Conservation (phyloP, 495 filamentous ascomycete genomes). For the Aspergillus asperescens region DNA sequence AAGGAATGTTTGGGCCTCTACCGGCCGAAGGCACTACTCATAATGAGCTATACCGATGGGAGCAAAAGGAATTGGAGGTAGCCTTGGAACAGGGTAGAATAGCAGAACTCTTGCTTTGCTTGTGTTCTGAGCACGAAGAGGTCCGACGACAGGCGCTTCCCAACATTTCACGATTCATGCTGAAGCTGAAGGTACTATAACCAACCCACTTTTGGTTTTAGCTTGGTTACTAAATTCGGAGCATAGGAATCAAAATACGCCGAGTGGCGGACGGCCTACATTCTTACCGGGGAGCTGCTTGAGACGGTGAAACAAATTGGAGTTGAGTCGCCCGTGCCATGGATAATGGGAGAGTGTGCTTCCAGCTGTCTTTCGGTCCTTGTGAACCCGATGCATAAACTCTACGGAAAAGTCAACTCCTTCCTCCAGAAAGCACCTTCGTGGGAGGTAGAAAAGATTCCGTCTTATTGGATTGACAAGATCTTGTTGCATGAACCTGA, state of each 20-base stretch:
- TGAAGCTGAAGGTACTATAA: conserved; percentile 52
- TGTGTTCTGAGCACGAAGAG: conserved; percentile 66
- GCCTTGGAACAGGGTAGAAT: conserved; percentile 68
- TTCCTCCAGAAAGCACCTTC: conserved; percentile 71
- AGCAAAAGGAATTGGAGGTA: conserved; percentile 64
- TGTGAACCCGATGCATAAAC: conserved; percentile 68
- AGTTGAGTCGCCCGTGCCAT: conserved; percentile 57
- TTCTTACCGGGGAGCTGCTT: conserved; percentile 70
- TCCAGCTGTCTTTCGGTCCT: conserved; percentile 62
- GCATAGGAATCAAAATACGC: conserved; percentile 57
- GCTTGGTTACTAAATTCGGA: conserved; percentile 9
- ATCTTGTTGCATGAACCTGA: conserved; percentile 65
- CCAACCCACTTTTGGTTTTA: not conserved
- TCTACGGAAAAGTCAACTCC: conserved; percentile 82
- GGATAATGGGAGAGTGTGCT: conserved; percentile 68
- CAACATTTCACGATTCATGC: conserved; percentile 58
- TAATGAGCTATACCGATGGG: conserved; percentile 55
- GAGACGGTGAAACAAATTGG: conserved; percentile 61
- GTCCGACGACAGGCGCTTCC: conserved; percentile 72
- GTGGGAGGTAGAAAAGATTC: conserved; percentile 70
- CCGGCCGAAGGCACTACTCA: conserved; percentile 39
- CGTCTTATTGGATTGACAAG: conserved; percentile 64
- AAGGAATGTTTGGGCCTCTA: conserved; percentile 39
- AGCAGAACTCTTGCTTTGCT: conserved; percentile 61
- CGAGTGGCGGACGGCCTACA: conserved; percentile 69